Evolutionary conservation across 768 basidiomycete species (phyloP), one percentile per base, ranked within the genome.

Genomic region (Gloeopeniophorella convolvens): DNA sequence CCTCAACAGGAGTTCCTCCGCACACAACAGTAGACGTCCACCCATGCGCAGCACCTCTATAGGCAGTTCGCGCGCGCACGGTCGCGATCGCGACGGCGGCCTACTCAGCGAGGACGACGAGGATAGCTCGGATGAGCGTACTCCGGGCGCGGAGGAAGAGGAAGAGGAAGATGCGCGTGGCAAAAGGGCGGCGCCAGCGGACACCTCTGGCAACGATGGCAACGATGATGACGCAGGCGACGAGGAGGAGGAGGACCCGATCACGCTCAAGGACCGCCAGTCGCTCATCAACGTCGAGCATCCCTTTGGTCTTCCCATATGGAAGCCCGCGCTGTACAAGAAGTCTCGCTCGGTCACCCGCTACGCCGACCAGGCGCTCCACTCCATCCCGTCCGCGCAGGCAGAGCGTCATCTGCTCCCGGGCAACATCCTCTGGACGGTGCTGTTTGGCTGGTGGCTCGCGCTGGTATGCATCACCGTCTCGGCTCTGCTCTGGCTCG

Each of bases 271-370:
- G 68, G 93, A 97, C 59, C 80, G 96, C 26, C 96, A 99, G 66
- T 96, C 94, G 35, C 86, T 96, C 60, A 96, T 98, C 65, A 99
- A 99, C 69, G 94, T 96, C 63, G 90, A 95, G 63, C 96, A 99
- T 66, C 96, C 96, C 12, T 99, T 99, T 66, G 96, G 96, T 73
- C 75, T 99, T 51, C 95, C 91, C 32, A 97, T 99, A 64, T 99
- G 96, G 96, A 99, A 99, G 67, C 96, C 96, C 18, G 96, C 96
- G 0, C 68, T 99, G 50, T 99, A 99, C 81, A 93, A 94, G 69
- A 99, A 99, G 65, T 87, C 89, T 27, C 85, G 96, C 27, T 90
- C 94, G 2, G 89, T 99, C 60, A 97, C 94, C 42, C 89, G 95
- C 43, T 81, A 92, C 69, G 96, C 96, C 31, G 96, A 99, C 66